Percentiles rank a stretch among this genome's conserved stretches.
phyloP scores from a whole-genome alignment of 1,284 basidiomycete species.

The Coniophora puteana region DNA sequence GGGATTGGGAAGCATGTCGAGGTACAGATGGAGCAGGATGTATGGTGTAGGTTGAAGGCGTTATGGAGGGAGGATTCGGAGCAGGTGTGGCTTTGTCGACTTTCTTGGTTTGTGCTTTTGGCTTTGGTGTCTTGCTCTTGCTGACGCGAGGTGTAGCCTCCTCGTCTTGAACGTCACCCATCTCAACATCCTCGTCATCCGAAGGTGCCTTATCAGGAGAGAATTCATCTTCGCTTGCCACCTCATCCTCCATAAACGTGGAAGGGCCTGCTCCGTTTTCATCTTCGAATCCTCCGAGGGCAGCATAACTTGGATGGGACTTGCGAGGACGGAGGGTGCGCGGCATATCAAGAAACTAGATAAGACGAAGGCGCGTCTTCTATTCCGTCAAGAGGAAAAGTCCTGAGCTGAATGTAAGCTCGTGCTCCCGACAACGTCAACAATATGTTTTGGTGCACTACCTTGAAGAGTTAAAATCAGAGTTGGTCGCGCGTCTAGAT shows the following conservation, averaged over 20 bases:
- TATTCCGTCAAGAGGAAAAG: too few species aligned
- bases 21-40: too few species aligned
- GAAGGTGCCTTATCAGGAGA: conserved; percentile 24
- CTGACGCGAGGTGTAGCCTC: conserved; percentile 8
- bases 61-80: conserved; percentile 9
- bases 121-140: too few species aligned
- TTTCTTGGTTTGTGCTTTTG: conserved; percentile 11
- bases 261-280: conserved; percentile 24
- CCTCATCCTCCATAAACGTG: conserved; percentile 18
- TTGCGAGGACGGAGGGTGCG: conserved; percentile 32
- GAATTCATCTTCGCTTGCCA: conserved; percentile 40
- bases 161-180: conserved; percentile 14
- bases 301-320: conserved; percentile 31
- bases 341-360: too few species aligned
- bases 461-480: too few species aligned
- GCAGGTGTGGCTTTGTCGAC: background rate
- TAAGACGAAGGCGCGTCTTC: too few species aligned
- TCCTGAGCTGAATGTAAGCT: too few species aligned
- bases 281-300: conserved; percentile 16
- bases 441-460: too few species aligned
- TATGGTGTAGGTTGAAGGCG: too few species aligned
- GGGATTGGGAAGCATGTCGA: conserved; percentile 16
- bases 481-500: too few species aligned
- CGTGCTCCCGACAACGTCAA: too few species aligned
- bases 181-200: conserved; percentile 18